phyloP scores from a whole-genome alignment of 2,329 filamentous ascomycete genomes.

The Penicillium sp. region DNA sequence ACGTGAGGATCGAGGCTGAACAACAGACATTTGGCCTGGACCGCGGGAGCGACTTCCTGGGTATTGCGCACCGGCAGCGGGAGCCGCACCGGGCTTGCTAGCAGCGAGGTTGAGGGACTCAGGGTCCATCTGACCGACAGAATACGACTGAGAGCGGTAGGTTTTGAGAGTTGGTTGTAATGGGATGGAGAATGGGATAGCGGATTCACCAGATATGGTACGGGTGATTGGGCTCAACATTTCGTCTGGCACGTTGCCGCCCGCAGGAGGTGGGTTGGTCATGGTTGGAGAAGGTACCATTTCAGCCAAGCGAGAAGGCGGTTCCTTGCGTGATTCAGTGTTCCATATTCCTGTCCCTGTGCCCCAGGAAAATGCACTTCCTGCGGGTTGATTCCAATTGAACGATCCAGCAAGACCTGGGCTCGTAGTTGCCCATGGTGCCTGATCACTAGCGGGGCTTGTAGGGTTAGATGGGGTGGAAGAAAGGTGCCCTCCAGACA shows the following conservation, averaged over 20 bases:
- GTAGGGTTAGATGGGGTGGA: conserved; percentile 76
- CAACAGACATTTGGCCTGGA: conserved; percentile 58
- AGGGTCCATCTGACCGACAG: conserved; percentile 81
- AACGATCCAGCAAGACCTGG: conserved; percentile 41
- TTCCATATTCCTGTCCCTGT: conserved; percentile 81
- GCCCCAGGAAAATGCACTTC: conserved; percentile 64
- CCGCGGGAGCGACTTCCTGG: conserved; percentile 37
- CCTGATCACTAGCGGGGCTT: conserved; percentile 69
- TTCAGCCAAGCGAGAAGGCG: conserved; percentile 69
- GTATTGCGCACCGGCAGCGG: conserved; percentile 23
- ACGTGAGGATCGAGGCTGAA: conserved; percentile 77
- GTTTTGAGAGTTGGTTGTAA: conserved; percentile 88
- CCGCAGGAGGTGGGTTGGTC: conserved; percentile 49
- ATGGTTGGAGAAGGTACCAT: conserved; percentile 74
- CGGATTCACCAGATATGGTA: conserved; percentile 51
- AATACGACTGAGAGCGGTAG: conserved; percentile 94
- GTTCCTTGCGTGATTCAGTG: conserved; percentile 69
- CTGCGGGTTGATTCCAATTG: conserved; percentile 47
- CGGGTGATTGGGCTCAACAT: conserved; percentile 51
- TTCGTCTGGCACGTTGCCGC: conserved; percentile 50
- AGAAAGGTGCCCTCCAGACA: conserved; percentile 72
- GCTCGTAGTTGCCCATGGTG: conserved; percentile 43
- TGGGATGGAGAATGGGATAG: conserved; percentile 80
- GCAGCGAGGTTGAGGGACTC: conserved; percentile 48
- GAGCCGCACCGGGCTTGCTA: conserved; percentile 29